phyloP scores from a whole-genome alignment of 208 protist genomes.

The Phytomonas sp. region DNA sequence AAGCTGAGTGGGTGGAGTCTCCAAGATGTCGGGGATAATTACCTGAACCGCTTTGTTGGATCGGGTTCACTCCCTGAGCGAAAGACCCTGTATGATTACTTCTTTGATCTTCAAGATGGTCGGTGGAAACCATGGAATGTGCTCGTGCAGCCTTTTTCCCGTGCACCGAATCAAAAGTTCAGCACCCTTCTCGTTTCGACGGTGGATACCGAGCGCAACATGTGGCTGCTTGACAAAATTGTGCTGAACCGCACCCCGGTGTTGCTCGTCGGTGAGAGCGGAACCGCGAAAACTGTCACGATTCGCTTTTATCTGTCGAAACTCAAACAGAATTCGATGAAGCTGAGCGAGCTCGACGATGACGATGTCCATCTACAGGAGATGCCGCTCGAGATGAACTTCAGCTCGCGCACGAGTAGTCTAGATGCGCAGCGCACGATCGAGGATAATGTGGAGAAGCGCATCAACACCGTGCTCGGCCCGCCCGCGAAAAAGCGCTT shows the following conservation, averaged over 20 bases:
- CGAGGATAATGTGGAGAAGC: conserved; percentile 97
- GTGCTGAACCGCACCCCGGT: conserved; percentile 88
- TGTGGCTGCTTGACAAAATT: conserved; percentile 93
- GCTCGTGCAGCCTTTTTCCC: conserved; percentile 89
- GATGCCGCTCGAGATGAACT: conserved; percentile 95
- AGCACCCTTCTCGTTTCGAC: conserved; percentile 97
- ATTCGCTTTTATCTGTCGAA: conserved; percentile 92
- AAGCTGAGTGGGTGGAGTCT: conserved; percentile 87
- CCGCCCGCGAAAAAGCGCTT: conserved; percentile 95
- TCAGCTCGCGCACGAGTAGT: conserved; percentile 93
- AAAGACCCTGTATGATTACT: conserved; percentile 96
- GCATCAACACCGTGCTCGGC: conserved; percentile 92
- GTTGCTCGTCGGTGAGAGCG: conserved; percentile 95
- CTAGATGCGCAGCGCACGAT: conserved; percentile 94
- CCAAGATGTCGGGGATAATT: conserved; percentile 88
- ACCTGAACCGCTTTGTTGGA: conserved; percentile 85
- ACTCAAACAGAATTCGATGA: conserved; percentile 70
- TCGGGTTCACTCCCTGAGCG: conserved; percentile 85
- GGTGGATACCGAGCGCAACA: conserved; percentile 97
- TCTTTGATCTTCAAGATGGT: conserved; percentile 90
- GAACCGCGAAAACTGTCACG: conserved; percentile 98
- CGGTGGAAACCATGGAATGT: conserved; percentile 95
- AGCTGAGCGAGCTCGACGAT: conserved; percentile 18
- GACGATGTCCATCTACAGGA: conserved; percentile 81
- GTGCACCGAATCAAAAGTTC: conserved; percentile 86